Evolutionary conservation across 2,329 filamentous ascomycete species (phyloP).

Genomic region (Aspergillus pseudoviridinutans): DNA sequence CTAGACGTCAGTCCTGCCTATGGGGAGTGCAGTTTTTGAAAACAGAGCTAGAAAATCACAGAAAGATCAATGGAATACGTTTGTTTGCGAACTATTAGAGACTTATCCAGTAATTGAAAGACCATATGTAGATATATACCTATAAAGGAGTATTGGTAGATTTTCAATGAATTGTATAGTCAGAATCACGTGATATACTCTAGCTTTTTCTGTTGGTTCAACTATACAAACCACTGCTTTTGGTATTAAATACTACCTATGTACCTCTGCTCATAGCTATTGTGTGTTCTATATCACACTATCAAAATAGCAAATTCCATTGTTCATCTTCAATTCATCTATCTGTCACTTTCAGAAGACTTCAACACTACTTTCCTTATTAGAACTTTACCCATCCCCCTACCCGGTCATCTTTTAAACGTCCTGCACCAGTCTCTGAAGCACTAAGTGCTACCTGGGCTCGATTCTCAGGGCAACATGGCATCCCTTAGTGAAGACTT

Average conservation of each 20-base stretch:
- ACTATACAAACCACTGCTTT: background rate
- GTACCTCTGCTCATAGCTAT: background rate
- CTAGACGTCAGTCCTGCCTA: too few relatives aligned
- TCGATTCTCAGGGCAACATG: slow-evolving; percentile 54
- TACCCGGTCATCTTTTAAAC: background rate
- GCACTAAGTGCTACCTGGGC: background rate
- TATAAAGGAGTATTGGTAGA: background rate
- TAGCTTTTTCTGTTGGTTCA: background rate
- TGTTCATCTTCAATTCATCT: background rate
- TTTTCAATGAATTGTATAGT: background rate
- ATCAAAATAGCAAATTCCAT: background rate
- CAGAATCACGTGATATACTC: background rate
- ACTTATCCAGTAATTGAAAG: background rate
- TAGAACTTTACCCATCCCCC: background rate
- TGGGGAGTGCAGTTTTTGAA: too few relatives aligned
- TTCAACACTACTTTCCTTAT: background rate
- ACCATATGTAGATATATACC: background rate
- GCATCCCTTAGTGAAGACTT: slow-evolving; percentile 93
- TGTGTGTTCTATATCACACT: background rate
- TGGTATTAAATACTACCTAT: background rate
- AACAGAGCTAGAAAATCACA: background rate
- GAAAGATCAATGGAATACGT: background rate
- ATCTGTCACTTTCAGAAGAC: background rate
- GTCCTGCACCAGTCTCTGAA: background rate
- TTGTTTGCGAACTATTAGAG: background rate